These are phyloP conservation scores for Talaromyces sp. DNA, from an alignment of 2,329 filamentous ascomycete species.

Conservation along the genomic window DNA sequence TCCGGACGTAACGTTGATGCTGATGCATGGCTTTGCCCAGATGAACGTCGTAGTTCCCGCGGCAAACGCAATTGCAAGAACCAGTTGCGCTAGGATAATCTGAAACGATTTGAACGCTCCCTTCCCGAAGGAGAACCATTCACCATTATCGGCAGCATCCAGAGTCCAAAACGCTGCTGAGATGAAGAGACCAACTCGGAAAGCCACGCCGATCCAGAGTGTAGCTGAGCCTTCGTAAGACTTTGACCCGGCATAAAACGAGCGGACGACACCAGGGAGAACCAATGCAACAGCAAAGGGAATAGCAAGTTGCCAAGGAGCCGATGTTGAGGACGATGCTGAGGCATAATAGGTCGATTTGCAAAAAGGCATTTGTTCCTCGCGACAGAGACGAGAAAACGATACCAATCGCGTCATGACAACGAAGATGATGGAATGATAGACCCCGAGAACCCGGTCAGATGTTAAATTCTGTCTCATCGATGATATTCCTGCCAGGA, in stretches of 20 bases:
- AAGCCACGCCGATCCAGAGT: constrained; percentile 76
- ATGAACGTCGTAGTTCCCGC: constrained; percentile 82
- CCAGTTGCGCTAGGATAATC: constrained; percentile 74
- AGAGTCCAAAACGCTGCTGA: constrained; percentile 82
- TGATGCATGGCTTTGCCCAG: constrained; percentile 82
- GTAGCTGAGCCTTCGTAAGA: constrained; percentile 86
- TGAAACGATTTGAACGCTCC: constrained; percentile 69
- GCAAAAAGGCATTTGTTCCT: constrained; percentile 98
- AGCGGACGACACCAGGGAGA: constrained; percentile 76
- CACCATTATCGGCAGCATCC: constrained; percentile 78
- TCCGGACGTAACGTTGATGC: constrained; percentile 60
- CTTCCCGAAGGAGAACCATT: constrained; percentile 69
- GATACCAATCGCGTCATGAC: constrained; percentile 76
- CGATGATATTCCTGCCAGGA: constrained; percentile 71
- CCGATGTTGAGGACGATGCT: constrained; percentile 84
- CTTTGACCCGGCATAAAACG: constrained; percentile 75
- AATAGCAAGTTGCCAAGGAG: constrained; percentile 81
- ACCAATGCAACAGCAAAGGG: constrained; percentile 71
- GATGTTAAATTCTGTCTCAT: constrained; percentile 66
- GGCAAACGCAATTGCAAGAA: constrained; percentile 75
- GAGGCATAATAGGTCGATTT: constrained; percentile 94
- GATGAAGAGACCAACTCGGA: constrained; percentile 73
- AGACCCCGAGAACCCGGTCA: constrained; percentile 73
- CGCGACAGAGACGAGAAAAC: constrained; percentile 86
- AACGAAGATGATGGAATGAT: constrained; percentile 82